Conservation (phyloP, 2,329 filamentous ascomycete species). For the Claviceps sp. region DNA sequence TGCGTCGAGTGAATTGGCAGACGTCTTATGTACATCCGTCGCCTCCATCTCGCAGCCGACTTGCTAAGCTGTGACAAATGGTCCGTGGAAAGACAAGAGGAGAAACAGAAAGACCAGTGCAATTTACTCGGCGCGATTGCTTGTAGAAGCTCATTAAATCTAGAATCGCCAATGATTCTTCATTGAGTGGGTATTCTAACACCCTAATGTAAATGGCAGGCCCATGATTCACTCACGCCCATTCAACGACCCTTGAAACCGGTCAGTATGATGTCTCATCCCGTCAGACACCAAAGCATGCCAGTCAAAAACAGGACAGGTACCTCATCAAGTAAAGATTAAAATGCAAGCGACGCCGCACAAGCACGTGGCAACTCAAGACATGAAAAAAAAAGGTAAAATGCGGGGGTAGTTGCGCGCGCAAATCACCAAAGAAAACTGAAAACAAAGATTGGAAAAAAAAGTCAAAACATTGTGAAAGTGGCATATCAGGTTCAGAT, state of each 20-base stretch:
- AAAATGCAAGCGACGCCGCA: not conserved
- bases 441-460: not conserved
- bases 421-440: constrained; percentile 7
- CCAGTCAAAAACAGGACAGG: not conserved
- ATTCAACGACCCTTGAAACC: not conserved
- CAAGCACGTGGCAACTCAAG: not conserved
- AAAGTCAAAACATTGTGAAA: constrained; percentile 4
- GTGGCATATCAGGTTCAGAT: constrained; percentile 14
- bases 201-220: constrained; percentile 1
- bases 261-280: not conserved
- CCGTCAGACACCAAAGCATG: constrained; percentile 1
- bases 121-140: not conserved
- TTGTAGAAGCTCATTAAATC: not conserved
- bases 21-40: not conserved
- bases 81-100: not conserved
- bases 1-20: not conserved
- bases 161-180: not conserved
- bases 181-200: not conserved
- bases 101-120: not conserved
- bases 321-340: not conserved
- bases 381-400: not conserved
- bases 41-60: not conserved
- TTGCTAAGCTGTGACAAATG: not conserved
- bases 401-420: not conserved
- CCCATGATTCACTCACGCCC: not conserved